A percentile compares a stretch with the other conserved stretches of the same genome.
Evolutionary conservation across 257 asterid genomes (phyloP).

Genomic region (Datura wrightii): DNA sequence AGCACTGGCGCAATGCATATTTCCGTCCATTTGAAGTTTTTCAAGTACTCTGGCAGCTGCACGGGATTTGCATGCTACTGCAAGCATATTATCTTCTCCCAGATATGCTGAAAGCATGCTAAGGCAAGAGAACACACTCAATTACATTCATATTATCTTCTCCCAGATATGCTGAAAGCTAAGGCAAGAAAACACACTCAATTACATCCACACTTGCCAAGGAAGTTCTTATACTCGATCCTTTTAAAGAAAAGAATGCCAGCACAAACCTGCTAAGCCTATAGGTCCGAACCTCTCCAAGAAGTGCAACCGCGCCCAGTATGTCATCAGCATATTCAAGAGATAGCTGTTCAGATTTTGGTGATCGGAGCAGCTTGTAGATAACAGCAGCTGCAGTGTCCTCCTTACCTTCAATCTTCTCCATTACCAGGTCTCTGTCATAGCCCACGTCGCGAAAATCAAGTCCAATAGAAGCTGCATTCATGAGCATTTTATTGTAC

Average conservation of each 20-base stretch:
- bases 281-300: conserved; percentile 55
- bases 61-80: conserved; percentile 59
- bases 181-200: conserved; percentile 26
- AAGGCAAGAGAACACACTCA: conserved; percentile 25
- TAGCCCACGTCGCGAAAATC: conserved; percentile 32
- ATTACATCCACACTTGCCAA: background rate
- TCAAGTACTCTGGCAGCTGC: conserved; percentile 48
- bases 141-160: conserved; percentile 54
- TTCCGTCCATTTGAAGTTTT: conserved; percentile 35
- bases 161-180: conserved; percentile 70
- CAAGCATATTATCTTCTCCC: conserved; percentile 72
- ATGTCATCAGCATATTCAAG: conserved; percentile 36
- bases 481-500: conserved; percentile 1
- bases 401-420: conserved; percentile 42
- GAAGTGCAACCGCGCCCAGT: conserved; percentile 69
- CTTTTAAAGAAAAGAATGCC: background rate
- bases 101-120: conserved; percentile 65
- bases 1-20: conserved; percentile 28
- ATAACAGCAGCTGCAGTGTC: conserved; percentile 59
- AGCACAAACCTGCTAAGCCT: conserved; percentile 64
- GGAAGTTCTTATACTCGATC: background rate
- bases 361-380: conserved; percentile 43
- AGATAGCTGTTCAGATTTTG: conserved; percentile 25
- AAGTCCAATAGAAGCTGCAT: conserved; percentile 44
- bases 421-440: conserved; percentile 31